phyloP scores from a whole-genome alignment of 176 grass and related monocot genomes.

The Neostapfia colusana region DNA sequence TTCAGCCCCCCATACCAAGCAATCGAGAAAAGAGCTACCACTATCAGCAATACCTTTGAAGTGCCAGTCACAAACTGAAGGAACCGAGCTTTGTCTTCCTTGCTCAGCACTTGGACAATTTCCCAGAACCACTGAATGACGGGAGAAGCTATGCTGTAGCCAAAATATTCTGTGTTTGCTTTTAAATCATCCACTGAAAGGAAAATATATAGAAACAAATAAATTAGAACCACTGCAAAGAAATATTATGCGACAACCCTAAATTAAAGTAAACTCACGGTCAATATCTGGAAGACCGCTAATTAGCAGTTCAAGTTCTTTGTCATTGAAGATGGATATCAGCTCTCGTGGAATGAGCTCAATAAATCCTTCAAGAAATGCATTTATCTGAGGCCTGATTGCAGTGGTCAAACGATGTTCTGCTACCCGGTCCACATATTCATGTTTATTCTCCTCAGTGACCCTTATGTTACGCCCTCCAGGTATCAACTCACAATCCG shows the following conservation, averaged over 20 bases:
- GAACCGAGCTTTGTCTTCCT: constrained; percentile 98
- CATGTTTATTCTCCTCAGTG: constrained; percentile 96
- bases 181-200: constrained; percentile 93
- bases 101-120: constrained; percentile 88
- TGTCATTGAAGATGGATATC: constrained; percentile 98
- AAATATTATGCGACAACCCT: neutral
- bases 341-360: constrained; percentile 81
- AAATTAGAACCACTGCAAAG: neutral
- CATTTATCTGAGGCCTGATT: constrained; percentile 96
- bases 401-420: constrained; percentile 95
- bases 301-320: constrained; percentile 94
- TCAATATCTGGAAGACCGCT: constrained; percentile 98
- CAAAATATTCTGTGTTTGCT: constrained; percentile 95
- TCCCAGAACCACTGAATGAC: constrained; percentile 99
- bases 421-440: constrained; percentile 82
- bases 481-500: constrained; percentile 96
- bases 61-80: constrained; percentile 98
- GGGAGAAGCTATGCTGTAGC: constrained; percentile 90
- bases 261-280: constrained; percentile 58
- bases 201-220: constrained; percentile 17
- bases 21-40: no score
- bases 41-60: constrained; percentile 73
- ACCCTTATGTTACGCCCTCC: constrained; percentile 89
- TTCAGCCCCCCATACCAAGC: no score
- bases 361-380: constrained; percentile 88